Conservation (phyloP, 805 yeast genomes). For the Starmerella cellae region DNA sequence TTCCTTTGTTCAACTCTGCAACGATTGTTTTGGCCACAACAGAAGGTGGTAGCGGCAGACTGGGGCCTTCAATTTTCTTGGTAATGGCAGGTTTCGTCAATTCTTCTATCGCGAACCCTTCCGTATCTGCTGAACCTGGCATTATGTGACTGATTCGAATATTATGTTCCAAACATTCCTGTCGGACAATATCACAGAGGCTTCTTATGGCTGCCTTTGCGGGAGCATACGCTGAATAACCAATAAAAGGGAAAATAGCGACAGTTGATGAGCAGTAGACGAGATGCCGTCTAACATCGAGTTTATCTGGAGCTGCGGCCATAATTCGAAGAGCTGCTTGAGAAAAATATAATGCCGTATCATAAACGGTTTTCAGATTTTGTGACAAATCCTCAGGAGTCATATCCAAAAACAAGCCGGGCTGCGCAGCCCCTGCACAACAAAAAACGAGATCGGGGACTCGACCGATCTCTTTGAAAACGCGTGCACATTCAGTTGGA, state of each 20-base stretch:
- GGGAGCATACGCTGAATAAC: constrained; percentile 86
- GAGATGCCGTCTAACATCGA: constrained; percentile 34
- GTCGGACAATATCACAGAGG: constrained; percentile 63
- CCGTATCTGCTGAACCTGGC: constrained; percentile 84
- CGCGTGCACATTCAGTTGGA: constrained; percentile 37
- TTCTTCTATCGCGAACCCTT: constrained; percentile 75
- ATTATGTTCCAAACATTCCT: constrained; percentile 58
- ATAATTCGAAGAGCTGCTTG: constrained; percentile 40
- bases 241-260: constrained; percentile 78
- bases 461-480: constrained; percentile 31
- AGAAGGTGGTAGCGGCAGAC: constrained; percentile 52
- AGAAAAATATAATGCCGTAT: constrained; percentile 54
- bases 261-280: constrained; percentile 62
- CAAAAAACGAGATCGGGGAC: constrained; percentile 63
- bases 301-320: constrained; percentile 23
- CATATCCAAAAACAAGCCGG: constrained; percentile 63
- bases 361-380: constrained; percentile 60
- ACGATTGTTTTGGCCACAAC: constrained; percentile 53
- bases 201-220: constrained; percentile 70
- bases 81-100: constrained; percentile 77
- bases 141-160: constrained; percentile 60
- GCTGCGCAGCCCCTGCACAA: constrained; percentile 79
- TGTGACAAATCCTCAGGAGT: constrained; percentile 41
- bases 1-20: constrained; percentile 45
- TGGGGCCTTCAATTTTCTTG: constrained; percentile 69